phyloP scores from a whole-genome alignment of 768 basidiomycete species.

The Sporobolomyces pararoseus region DNA sequence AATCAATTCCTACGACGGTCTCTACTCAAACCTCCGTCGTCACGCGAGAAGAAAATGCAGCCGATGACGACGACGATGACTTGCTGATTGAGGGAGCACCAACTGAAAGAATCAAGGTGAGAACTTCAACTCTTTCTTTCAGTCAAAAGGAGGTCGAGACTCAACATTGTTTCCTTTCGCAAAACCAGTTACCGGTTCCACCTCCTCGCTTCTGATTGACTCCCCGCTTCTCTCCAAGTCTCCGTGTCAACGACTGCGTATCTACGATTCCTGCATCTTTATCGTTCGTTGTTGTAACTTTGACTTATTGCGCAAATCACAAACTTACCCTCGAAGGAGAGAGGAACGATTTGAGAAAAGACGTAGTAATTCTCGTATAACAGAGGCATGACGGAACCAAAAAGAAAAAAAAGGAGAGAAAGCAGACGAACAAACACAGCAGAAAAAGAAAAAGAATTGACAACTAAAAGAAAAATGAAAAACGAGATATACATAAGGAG shows the following conservation, averaged over 20 bases:
- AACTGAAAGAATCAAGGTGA: constrained; percentile 6
- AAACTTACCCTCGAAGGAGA: too few species aligned
- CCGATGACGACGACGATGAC: constrained; percentile 30
- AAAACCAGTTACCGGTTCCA: not conserved
- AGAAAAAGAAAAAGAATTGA: not conserved
- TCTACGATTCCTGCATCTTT: too few species aligned
- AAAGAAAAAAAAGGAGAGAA: too few species aligned
- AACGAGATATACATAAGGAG: not conserved
- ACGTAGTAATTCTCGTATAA: too few species aligned
- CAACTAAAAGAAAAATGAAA: not conserved
- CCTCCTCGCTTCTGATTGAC: not conserved
- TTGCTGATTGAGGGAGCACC: constrained; percentile 25
- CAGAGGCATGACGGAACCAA: too few species aligned
- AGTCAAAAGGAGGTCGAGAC: too few species aligned
- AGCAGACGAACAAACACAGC: not conserved
- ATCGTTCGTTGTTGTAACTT: not conserved
- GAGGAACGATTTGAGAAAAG: too few species aligned
- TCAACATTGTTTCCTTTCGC: too few species aligned
- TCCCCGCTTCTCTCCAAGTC: not conserved
- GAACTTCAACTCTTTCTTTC: not conserved
- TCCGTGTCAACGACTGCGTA: too few species aligned
- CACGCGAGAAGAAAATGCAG: not conserved
- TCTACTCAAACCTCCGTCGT: not conserved
- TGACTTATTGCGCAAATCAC: too few species aligned
- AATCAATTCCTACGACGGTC: not conserved